These are phyloP conservation scores for Penicillium pancosmium DNA, from an alignment of 495 filamentous ascomycete species.

Conservation along the genomic window DNA sequence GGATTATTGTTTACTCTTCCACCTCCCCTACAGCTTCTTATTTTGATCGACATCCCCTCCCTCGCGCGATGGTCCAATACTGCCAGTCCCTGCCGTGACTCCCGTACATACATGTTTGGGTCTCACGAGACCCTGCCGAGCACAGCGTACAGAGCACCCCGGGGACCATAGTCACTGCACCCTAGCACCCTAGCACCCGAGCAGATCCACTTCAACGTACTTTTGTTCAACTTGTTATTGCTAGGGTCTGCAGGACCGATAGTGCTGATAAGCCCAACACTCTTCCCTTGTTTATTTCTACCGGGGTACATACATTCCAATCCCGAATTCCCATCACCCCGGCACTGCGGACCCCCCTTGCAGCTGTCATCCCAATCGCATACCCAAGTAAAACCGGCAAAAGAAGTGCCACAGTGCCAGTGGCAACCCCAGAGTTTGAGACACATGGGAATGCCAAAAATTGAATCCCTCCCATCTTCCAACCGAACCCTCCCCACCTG, in stretches of 20 bases:
- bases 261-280: not conserved
- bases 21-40: not conserved
- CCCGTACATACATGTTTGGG: too few relatives aligned
- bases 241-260: not conserved
- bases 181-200: too few relatives aligned
- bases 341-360: conserved; percentile 17
- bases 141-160: too few relatives aligned
- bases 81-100: too few relatives aligned
- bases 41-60: not conserved
- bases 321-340: conserved; percentile 20
- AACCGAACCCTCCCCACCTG: not conserved
- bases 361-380: conserved; percentile 24
- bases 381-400: conserved; percentile 19
- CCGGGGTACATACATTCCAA: conserved; percentile 22
- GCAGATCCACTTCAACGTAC: not conserved
- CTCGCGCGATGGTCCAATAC: too few relatives aligned
- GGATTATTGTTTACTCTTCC: not conserved
- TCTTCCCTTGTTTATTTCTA: conserved; percentile 6
- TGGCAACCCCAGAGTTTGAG: conserved; percentile 3
- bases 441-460: conserved; percentile 4
- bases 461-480: not conserved
- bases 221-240: too few relatives aligned
- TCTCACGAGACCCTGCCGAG: too few relatives aligned
- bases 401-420: not conserved
- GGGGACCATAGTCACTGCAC: too few relatives aligned